Evolutionary conservation across 2,329 filamentous ascomycete genomes (phyloP), one percentile per base, ranked within the genome.

Genomic region (Chrysosphaeria jannelii): DNA sequence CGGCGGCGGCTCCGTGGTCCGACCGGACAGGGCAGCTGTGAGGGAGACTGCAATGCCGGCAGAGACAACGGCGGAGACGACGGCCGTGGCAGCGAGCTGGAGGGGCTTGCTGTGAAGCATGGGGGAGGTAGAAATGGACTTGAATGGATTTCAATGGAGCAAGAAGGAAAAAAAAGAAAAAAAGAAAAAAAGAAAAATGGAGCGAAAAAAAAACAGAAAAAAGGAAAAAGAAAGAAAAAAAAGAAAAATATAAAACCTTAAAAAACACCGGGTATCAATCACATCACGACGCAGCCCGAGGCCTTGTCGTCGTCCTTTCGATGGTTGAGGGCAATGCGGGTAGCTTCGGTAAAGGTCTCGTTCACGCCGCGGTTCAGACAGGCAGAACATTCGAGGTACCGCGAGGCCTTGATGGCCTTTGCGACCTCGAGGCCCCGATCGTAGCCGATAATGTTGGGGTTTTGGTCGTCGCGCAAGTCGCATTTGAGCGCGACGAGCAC

Each of bases 301-400:
- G 8, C 4, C 28, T 62, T 57, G 30, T 66, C 60, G 34, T 59
- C 55, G 29, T 60, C 60, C 35, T 62, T 58, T 46, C 58, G 66
- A 27, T 69, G 62, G 33, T 61, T 64, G 26, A 97, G 53, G 9
- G 85, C 85, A 17, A 97, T 85, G 37, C 88, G 70, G 13, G 85
- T 81, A 19, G 85, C 85, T 51, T 97, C 85, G 19, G 85, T 93
- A 39, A 97, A 97, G 20, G 85, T 85, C 47, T 97, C 85, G 46
- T 93, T 91, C 39, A 97, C 88, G 29, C 85, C 85, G 23, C 85
- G 64, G 47, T 97, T 97, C 48, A 79, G 70, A 66, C 93, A 93
- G 27, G 85, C 85, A 18, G 85, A 93, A 53, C 85, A 97, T 54
- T 97, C 85, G 26, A 97, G 61, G 43, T 97, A 97, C 39, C 88